A percentile compares a stretch with the other conserved stretches of the same genome.
Evolutionary conservation across 495 filamentous ascomycete species (phyloP).

Genomic region (Aspergillus panamensis): DNA sequence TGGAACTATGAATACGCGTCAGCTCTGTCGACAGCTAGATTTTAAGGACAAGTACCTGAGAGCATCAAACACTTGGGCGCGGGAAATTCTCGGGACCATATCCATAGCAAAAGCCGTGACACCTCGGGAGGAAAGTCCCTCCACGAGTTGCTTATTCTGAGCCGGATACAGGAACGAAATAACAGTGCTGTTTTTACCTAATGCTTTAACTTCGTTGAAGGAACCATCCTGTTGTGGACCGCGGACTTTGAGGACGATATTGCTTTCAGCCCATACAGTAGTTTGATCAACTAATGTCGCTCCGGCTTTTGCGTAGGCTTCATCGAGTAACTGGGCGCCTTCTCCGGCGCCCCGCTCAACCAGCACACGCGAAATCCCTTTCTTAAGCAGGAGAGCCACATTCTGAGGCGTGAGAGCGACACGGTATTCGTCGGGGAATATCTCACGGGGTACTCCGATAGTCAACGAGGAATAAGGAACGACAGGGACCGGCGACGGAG

Average conservation of each 20-base stretch:
- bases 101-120: slow-evolving; percentile 79
- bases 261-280: slow-evolving; percentile 61
- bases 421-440: slow-evolving; percentile 65
- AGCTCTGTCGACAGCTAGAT: background rate
- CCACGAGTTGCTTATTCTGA: slow-evolving; percentile 67
- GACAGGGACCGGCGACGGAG: slow-evolving; percentile 52
- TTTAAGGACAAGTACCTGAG: slow-evolving; percentile 39
- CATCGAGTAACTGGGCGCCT: slow-evolving; percentile 66
- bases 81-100: slow-evolving; percentile 75
- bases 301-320: slow-evolving; percentile 67
- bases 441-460: slow-evolving; percentile 70
- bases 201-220: slow-evolving; percentile 55
- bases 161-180: slow-evolving; percentile 73
- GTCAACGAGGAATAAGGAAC: slow-evolving; percentile 64
- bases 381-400: slow-evolving; percentile 70
- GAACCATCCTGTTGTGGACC: slow-evolving; percentile 53
- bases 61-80: slow-evolving; percentile 78
- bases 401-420: slow-evolving; percentile 80
- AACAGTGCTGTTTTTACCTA: slow-evolving; percentile 61
- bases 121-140: slow-evolving; percentile 59
- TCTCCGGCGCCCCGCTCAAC: slow-evolving; percentile 73
- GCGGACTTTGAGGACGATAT: slow-evolving; percentile 77
- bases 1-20: slow-evolving; percentile 46
- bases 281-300: slow-evolving; percentile 63
- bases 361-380: slow-evolving; percentile 69